phyloP scores from a whole-genome alignment of 768 basidiomycete genomes.

The Ramaria rubella region DNA sequence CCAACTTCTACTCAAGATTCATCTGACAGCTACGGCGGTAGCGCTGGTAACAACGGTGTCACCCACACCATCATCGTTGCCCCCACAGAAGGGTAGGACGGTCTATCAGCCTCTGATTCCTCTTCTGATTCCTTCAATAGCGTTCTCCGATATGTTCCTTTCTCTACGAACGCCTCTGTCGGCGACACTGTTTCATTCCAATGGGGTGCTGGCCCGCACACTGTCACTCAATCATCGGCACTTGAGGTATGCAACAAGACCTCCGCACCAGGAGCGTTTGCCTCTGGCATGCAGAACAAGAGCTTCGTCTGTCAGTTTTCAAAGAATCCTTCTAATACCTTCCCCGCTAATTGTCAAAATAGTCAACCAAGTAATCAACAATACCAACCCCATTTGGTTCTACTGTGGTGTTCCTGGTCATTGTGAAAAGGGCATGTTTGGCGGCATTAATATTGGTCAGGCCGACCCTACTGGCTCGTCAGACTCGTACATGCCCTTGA shows the following conservation, averaged over 20 bases:
- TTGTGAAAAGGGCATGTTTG: conserved; percentile 83
- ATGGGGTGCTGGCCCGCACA: conserved; percentile 77
- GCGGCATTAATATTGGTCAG: conserved; percentile 49
- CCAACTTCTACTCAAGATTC: conserved; percentile 14
- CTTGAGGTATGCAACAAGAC: conserved; percentile 72
- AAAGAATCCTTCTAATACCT: neutral
- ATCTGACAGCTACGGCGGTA: conserved; percentile 22
- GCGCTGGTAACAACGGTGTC: conserved; percentile 39
- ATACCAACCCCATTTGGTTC: conserved; percentile 67
- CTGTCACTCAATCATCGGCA: conserved; percentile 71
- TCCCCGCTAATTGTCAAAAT: neutral
- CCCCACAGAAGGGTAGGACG: conserved; percentile 50
- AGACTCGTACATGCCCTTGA: conserved; percentile 37
- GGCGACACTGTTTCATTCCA: conserved; percentile 72
- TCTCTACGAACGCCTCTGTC: conserved; percentile 65
- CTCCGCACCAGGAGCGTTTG: conserved; percentile 42
- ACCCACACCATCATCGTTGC: conserved; percentile 77
- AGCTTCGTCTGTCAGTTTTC: conserved; percentile 46
- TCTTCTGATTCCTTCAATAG: conserved; percentile 13
- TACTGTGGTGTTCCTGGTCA: conserved; percentile 66
- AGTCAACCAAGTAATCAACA: conserved; percentile 68
- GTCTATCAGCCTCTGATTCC: neutral
- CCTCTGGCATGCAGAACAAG: conserved; percentile 58
- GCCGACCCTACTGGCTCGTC: conserved; percentile 31
- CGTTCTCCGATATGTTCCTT: conserved; percentile 69